Percentiles rank a stretch among this genome's conserved stretches.
These are phyloP conservation scores for Acacia crassicarpa DNA, from an alignment of 306 rosid genomes.

Conservation along the genomic window DNA sequence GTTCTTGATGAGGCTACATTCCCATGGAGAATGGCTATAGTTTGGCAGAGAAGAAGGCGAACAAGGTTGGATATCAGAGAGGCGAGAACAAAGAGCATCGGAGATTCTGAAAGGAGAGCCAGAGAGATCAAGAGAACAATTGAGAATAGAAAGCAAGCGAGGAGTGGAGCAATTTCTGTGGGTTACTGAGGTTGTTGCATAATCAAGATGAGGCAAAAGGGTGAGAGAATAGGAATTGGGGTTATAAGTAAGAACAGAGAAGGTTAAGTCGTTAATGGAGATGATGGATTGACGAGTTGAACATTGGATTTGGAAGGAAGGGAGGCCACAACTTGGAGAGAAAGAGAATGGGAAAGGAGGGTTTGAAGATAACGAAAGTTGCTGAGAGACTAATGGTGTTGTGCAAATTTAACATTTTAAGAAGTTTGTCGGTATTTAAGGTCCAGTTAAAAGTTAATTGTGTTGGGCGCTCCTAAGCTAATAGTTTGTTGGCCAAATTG, in stretches of 20 bases:
- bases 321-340: conserved; percentile 82
- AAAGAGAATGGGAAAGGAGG: conserved; percentile 75
- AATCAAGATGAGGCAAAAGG: conserved; percentile 50
- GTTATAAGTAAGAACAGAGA: conserved; percentile 61
- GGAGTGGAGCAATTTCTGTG: conserved; percentile 34
- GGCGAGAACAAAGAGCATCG: conserved; percentile 63
- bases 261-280: conserved; percentile 62
- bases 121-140: conserved; percentile 54
- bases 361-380: not conserved
- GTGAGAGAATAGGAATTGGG: conserved; percentile 56
- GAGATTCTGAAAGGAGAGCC: conserved; percentile 65
- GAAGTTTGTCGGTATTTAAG: too few relatives aligned
- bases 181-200: not conserved
- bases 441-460: too few relatives aligned
- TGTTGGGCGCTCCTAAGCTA: too few relatives aligned
- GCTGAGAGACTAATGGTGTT: too few relatives aligned
- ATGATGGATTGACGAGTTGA: conserved; percentile 51
- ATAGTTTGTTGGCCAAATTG: too few relatives aligned
- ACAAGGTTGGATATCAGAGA: conserved; percentile 64
- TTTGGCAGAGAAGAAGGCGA: conserved; percentile 51
- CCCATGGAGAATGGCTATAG: conserved; percentile 72
- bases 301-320: conserved; percentile 73
- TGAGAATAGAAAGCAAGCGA: conserved; percentile 47
- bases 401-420: too few relatives aligned
- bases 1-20: conserved; percentile 68